phyloP scores from a whole-genome alignment of 2,329 filamentous ascomycete genomes.

The Geoglossum cookeanum region DNA sequence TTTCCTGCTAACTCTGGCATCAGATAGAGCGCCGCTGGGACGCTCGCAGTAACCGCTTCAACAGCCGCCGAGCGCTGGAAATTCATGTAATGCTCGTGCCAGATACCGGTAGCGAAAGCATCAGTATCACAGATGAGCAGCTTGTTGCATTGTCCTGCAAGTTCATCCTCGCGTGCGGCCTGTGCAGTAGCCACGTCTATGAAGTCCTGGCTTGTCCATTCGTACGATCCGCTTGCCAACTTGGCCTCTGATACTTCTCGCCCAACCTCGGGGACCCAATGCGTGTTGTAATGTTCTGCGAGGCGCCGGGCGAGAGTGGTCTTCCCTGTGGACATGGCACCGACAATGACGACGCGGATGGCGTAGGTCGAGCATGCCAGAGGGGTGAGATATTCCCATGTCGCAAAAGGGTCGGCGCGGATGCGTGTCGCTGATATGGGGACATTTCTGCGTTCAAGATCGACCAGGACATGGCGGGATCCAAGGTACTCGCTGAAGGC shows the following conservation, averaged over 20 bases:
- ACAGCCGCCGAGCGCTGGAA: background rate
- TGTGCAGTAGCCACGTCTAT: background rate
- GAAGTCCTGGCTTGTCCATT: background rate
- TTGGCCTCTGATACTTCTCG: background rate
- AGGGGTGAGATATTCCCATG: background rate
- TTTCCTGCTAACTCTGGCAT: background rate
- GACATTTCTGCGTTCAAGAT: background rate
- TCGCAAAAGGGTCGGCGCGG: background rate
- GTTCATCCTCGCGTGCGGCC: background rate
- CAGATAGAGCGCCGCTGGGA: background rate
- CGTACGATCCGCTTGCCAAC: background rate
- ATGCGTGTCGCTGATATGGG: background rate
- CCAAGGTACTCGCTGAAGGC: background rate
- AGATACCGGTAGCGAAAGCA: background rate
- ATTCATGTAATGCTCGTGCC: background rate
- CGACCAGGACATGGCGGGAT: background rate
- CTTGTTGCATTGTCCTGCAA: background rate
- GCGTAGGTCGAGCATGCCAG: background rate
- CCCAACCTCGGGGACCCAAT: background rate
- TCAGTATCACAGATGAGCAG: background rate
- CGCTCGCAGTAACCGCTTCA: background rate
- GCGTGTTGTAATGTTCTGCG: background rate
- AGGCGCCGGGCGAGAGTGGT: background rate
- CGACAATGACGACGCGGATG: background rate
- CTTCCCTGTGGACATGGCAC: background rate